Evolutionary conservation across 2,329 filamentous ascomycete species (phyloP).

Genomic region (Microsporum audouinii): DNA sequence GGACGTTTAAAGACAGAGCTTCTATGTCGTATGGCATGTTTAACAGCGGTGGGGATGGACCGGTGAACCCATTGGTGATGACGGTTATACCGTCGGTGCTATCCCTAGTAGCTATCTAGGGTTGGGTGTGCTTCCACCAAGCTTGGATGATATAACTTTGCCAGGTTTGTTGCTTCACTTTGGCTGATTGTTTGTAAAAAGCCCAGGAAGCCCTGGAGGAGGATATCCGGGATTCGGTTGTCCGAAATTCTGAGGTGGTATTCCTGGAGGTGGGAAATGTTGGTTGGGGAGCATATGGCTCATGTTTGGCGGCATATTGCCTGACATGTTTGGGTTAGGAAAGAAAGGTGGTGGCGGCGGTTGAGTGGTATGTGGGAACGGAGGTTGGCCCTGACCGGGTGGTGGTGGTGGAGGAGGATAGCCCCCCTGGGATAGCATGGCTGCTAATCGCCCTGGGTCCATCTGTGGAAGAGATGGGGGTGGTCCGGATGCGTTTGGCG

Average conservation of each 20-base stretch:
- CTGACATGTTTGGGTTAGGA: conserved; percentile 9
- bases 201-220: conserved; percentile 18
- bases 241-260: conserved; percentile 4
- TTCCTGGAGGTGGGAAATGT: conserved; percentile 7
- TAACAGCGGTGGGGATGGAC: no score
- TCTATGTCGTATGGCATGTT: no score
- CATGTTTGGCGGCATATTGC: conserved; percentile 16
- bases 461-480: conserved; percentile 37
- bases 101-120: no score
- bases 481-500: conserved; percentile 17
- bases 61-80: no score
- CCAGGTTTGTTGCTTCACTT: neutral
- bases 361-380: neutral
- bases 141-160: neutral
- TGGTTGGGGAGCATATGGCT: conserved; percentile 7
- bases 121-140: neutral
- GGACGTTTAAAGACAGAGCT: no score
- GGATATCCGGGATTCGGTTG: conserved; percentile 19
- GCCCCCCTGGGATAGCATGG: conserved; percentile 27
- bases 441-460: conserved; percentile 32
- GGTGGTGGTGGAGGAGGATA: conserved; percentile 27
- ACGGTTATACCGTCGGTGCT: no score
- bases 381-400: conserved; percentile 15
- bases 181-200: neutral
- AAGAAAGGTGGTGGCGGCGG: conserved; percentile 5